phyloP scores from a whole-genome alignment of 2,329 filamentous ascomycete genomes.

The Aspergillus pseudoglaucus region DNA sequence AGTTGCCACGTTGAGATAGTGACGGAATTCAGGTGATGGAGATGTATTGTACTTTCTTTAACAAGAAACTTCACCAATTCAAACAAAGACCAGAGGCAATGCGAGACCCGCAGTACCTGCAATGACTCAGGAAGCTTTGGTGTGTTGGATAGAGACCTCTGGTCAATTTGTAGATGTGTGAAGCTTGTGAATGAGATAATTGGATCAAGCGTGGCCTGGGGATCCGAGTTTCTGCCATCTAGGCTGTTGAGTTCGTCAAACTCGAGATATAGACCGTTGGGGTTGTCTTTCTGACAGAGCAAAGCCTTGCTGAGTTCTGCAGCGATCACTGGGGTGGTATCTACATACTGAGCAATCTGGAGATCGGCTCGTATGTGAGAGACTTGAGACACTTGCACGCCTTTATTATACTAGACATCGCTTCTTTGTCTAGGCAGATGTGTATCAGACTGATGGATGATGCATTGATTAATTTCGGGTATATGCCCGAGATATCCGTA shows the following conservation, averaged over 20 bases:
- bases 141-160: not conserved
- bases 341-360: too few species aligned
- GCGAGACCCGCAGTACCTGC: not conserved
- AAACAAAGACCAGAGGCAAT: too few species aligned
- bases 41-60: too few species aligned
- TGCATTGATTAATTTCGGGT: not conserved
- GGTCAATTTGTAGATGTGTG: constrained; percentile 3
- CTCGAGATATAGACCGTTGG: constrained; percentile 1
- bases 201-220: constrained; percentile 2
- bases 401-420: not conserved
- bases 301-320: not conserved
- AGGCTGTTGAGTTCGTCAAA: not conserved
- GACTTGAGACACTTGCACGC: not conserved
- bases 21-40: too few species aligned
- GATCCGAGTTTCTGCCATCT: not conserved
- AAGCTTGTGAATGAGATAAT: constrained; percentile 3
- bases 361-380: not conserved
- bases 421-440: not conserved
- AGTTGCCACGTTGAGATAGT: too few species aligned
- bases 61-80: too few species aligned
- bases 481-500: not conserved
- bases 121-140: constrained; percentile 1
- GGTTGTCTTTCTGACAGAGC: constrained; percentile 2
- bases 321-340: not conserved
- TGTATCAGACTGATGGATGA: not conserved